Percentiles rank a stretch among this genome's conserved stretches.
Conservation (phyloP, 1,284 basidiomycete genomes). For the Cutaneotrichosporon sp. region DNA sequence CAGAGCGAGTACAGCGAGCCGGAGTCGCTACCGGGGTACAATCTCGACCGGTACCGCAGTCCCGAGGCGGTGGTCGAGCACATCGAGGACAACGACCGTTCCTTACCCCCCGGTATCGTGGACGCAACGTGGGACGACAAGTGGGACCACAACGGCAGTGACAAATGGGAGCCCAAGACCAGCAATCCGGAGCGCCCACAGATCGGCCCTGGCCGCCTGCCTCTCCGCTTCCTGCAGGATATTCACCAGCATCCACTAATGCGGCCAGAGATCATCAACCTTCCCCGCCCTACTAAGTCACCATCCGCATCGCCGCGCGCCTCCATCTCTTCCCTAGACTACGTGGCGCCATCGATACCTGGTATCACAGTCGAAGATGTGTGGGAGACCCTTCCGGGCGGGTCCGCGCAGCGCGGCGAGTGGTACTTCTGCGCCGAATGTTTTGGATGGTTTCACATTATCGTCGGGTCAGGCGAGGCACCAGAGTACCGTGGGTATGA, state of each 20-base stretch:
- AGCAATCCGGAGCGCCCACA: conserved; percentile 31
- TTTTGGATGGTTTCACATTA: conserved; percentile 42
- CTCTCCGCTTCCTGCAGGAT: conserved; percentile 30
- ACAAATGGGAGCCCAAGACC: neutral
- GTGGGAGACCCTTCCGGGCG: conserved; percentile 40
- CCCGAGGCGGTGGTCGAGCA: conserved; percentile 47
- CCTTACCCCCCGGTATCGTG: conserved; percentile 38
- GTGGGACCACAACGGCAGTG: conserved; percentile 7
- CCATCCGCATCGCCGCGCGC: neutral
- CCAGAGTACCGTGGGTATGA: neutral
- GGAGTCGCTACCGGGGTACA: conserved; percentile 13
- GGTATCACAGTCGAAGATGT: conserved; percentile 31
- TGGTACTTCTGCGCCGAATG: conserved; percentile 49
- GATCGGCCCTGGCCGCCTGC: conserved; percentile 39
- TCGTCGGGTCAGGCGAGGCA: conserved; percentile 14
- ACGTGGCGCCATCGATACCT: neutral
- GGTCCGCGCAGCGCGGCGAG: conserved; percentile 25
- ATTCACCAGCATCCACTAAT: conserved; percentile 41
- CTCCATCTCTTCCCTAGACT: neutral
- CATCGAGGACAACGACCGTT: conserved; percentile 36
- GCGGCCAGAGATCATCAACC: conserved; percentile 32
- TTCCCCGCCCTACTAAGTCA: conserved; percentile 26
- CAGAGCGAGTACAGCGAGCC: neutral
- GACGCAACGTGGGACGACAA: conserved; percentile 20
- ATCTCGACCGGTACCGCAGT: conserved; percentile 31